A percentile compares a stretch with the other conserved stretches of the same genome.
Conservation (phyloP, 2,329 filamentous ascomycete genomes). For the Alternaria sp. region DNA sequence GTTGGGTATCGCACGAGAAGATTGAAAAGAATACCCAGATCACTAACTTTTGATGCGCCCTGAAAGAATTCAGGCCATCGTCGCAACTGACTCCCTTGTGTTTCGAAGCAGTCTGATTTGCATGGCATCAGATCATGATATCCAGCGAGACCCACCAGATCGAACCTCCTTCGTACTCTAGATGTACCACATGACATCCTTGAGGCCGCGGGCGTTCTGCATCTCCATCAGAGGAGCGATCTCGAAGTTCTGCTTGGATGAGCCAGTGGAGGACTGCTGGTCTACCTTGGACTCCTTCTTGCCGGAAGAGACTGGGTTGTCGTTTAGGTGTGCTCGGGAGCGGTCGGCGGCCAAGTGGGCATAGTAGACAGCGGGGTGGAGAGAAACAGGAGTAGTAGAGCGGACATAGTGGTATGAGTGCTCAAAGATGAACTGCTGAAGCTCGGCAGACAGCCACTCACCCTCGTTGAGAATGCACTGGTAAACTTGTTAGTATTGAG, state of each 20-base stretch:
- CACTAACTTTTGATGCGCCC: conserved; percentile 10
- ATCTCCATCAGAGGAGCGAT: conserved; percentile 53
- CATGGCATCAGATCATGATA: neutral
- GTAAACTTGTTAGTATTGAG: too few relatives aligned
- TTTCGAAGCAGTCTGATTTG: neutral
- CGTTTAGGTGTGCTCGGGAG: conserved; percentile 76
- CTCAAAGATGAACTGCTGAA: conserved; percentile 92
- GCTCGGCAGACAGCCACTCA: conserved; percentile 68
- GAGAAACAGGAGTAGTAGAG: conserved; percentile 89
- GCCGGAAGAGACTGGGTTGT: conserved; percentile 47
- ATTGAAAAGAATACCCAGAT: neutral
- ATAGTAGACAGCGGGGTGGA: conserved; percentile 92
- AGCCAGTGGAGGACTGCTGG: conserved; percentile 38
- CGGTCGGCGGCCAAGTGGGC: conserved; percentile 88
- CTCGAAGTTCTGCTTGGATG: conserved; percentile 43
- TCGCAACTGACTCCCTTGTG: conserved; percentile 1
- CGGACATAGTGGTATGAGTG: conserved; percentile 94
- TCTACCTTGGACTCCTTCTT: conserved; percentile 49
- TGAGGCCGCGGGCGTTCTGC: conserved; percentile 51
- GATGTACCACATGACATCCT: conserved; percentile 61
- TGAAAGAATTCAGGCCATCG: conserved; percentile 4
- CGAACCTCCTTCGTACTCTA: conserved; percentile 30
- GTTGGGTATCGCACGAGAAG: neutral
- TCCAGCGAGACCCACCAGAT: neutral
- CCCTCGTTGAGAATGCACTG: conserved; percentile 87